Conservation (phyloP, 176 grass and related monocot genomes). For the Pontederia paniculata region DNA sequence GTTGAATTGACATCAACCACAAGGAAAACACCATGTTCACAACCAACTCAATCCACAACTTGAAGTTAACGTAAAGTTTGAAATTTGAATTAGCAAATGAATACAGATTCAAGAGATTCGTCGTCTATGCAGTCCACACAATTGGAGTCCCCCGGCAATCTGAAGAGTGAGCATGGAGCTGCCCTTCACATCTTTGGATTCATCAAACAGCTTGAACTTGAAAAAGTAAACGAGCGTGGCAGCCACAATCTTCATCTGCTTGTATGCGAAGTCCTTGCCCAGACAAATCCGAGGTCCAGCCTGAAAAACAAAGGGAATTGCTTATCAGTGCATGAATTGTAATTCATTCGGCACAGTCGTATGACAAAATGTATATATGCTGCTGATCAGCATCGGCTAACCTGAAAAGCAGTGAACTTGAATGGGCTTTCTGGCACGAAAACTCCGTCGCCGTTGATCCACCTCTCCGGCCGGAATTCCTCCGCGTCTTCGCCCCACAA, state of each 20-base stretch:
- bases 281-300: background rate
- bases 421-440: conserved; percentile 17
- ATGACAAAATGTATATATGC: too few species aligned
- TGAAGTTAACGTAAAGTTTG: too few species aligned
- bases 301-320: background rate
- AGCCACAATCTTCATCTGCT: background rate
- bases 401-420: conserved; percentile 27
- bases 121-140: background rate
- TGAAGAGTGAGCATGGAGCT: background rate
- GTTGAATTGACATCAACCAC: too few species aligned
- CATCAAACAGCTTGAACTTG: background rate
- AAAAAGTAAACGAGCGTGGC: background rate
- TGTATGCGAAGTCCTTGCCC: background rate
- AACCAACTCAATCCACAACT: too few species aligned
- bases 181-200: background rate
- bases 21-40: too few species aligned
- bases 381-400: too few species aligned
- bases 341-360: too few species aligned
- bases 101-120: too few species aligned
- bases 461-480: background rate
- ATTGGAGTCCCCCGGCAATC: background rate
- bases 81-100: too few species aligned
- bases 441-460: conserved; percentile 5
- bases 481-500: background rate
- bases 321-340: too few species aligned